Evolutionary conservation across 1,284 basidiomycete species (phyloP), one percentile per base, ranked within the genome.

Genomic region (Ganoderma lingzhi): DNA sequence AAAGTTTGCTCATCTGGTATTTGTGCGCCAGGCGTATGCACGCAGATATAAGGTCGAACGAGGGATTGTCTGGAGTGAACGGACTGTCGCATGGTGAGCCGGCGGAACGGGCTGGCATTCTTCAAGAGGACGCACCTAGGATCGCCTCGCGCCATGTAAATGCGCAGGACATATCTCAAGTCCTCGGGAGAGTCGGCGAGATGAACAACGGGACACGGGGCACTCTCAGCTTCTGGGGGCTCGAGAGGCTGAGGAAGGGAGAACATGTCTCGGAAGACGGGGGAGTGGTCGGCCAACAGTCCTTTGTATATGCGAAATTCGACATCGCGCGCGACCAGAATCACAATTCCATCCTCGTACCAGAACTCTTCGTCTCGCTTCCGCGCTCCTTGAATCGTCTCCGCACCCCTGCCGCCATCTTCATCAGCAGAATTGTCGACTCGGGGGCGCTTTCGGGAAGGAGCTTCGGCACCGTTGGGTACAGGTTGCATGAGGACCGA

Each of bases 221-320:
- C 44, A 17, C 35, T 2, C 10, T 35, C 37, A 6, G 48, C 48
- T 10, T 35, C 3, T 35, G 62, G 32, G 12, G 28, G 12, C 6
- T 61, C 44, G 4, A 8, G 12, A 2, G 73, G 69, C 30, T 69
- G 68, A 0, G 72, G 71, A 6, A 71, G 32, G 2, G 68, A 59
- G 60, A 77, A 73, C 70, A 78, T 72, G 48, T 73, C 76, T 10
- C 61, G 45, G 61, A 78, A 75, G 2, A 77, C 71, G 6, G 64
- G 35, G 0, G 76, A 76, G n/a, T 72, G 70, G 14, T 58, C 60
- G 3, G 67, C 63, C 6, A 77, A 66, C 19, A 76, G 15, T 17
- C 75, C 68, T 17, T 62, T 69, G 48, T 73, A 73, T 1, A 77
- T 73, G 23, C 72, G 69, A 56, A 77, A 78, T 3, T 23, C 62